Base-by-base conservation (phyloP, 306 rosid species). In the Canavalia ensiformis region DNA sequence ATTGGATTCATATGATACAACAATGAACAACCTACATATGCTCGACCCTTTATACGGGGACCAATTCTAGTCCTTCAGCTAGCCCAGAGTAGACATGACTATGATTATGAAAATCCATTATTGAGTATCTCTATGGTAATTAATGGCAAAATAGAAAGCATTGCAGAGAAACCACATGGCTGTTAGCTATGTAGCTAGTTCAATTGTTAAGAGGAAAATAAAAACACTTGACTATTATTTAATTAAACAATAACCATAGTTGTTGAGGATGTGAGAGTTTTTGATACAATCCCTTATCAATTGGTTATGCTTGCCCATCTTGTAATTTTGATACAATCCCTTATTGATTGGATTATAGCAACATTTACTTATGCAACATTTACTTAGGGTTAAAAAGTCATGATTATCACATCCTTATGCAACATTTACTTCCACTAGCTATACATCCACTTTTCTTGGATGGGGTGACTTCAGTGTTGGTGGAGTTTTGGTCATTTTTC, bases 1-100 rank as follows among this genome's bases (percentile, higher is more conserved):
- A 68, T 75, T 59, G 63, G 8, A 31, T 12, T 51, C 9, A 51
- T 6, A 18, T 18, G 25, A 18, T 18, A 35, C 13, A 51, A 71
- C 52, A 65, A 59, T 31, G 42, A 57, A 58, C 49, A 64, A 59
- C 50, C 54, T 41, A 52, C 56, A 10, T n/a, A 50, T 52, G 68
- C 74, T 74, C 76, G 46, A 59, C 86, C 79, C 79, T 82, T 79
- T 18, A 62, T 60, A 76, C 57, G 85, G 83, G 86, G 86, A 81
- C 88, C 86, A 85, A 66, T 64, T n/a, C 30, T 33, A 66, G 3
- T 62, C 72, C 72, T 68, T 50, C 9, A 10, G 8, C 68, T 31
- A n/a, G 25, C 25, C 25, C 25, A 18, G 25, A 18, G 25, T 18
- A 51, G 54, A 56, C 84, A 39, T 67, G 42, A 58, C 29, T 25